Percentiles rank a stretch among this genome's conserved stretches.
phyloP scores from a whole-genome alignment of 768 basidiomycete genomes.

The Tylopilus felleus region DNA sequence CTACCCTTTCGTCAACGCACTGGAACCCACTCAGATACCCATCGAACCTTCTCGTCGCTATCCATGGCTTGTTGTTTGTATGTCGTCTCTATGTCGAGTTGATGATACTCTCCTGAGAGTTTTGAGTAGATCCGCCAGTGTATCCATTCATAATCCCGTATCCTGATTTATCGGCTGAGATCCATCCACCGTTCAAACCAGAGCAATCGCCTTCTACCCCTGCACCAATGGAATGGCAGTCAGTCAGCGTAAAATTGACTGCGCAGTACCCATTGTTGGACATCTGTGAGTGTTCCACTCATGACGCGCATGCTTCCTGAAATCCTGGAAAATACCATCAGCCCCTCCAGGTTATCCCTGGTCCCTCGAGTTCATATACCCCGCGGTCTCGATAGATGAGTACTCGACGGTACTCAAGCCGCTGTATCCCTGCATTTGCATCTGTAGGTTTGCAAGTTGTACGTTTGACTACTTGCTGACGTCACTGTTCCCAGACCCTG shows the following conservation, averaged over 20 bases:
- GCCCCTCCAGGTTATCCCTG: conserved; percentile 27
- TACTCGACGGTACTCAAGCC: not conserved
- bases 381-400: conserved; percentile 7
- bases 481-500: conserved; percentile 4
- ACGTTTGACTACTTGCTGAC: not conserved
- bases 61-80: conserved; percentile 39
- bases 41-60: conserved; percentile 23
- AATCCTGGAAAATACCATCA: not conserved
- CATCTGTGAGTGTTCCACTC: conserved; percentile 31
- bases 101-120: not conserved
- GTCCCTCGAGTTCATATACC: conserved; percentile 27
- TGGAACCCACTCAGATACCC: conserved; percentile 1
- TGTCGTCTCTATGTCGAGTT: conserved; percentile 7
- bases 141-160: conserved; percentile 23
- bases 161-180: conserved; percentile 6
- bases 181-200: not conserved
- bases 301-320: not conserved
- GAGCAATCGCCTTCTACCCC: not conserved
- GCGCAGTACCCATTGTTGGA: conserved; percentile 27
- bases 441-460: conserved; percentile 20
- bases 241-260: conserved; percentile 13
- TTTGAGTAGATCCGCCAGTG: conserved; percentile 19
- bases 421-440: conserved; percentile 22
- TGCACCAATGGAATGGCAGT: not conserved
- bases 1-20: conserved; percentile 27